Evolutionary conservation across 768 basidiomycete genomes (phyloP).

Genomic region (Psilocybe cyanescens): DNA sequence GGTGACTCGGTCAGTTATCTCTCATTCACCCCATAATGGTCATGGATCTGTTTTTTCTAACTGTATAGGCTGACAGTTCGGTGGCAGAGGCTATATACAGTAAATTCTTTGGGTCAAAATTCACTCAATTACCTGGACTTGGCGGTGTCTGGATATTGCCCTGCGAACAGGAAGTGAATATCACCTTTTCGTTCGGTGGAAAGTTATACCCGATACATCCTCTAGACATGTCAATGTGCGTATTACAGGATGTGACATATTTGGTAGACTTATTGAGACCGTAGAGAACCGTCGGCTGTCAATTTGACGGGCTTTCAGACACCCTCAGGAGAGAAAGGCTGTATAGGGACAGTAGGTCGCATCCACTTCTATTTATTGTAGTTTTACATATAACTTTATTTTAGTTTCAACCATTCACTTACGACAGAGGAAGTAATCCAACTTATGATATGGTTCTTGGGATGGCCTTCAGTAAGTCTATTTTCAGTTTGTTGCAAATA

Average conservation of each 20-base stretch:
- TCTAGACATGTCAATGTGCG: conserved; percentile 59
- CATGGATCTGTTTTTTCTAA: neutral
- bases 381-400: neutral
- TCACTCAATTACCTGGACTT: conserved; percentile 37
- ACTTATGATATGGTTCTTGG: conserved; percentile 71
- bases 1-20: conserved; percentile 47
- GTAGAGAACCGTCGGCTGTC: conserved; percentile 34
- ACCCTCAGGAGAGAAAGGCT: conserved; percentile 33
- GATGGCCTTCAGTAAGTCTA: conserved; percentile 67
- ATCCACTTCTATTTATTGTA: neutral
- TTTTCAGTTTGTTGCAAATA: conserved; percentile 1
- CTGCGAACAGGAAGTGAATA: conserved; percentile 64
- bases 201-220: conserved; percentile 65
- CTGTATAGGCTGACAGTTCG: conserved; percentile 29
- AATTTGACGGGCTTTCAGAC: conserved; percentile 35
- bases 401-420: conserved; percentile 74
- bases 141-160: conserved; percentile 64
- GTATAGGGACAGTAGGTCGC: conserved; percentile 44
- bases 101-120: conserved; percentile 54
- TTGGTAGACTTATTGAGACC: neutral
- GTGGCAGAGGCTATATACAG: conserved; percentile 68
- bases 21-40: neutral
- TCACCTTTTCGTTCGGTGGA: conserved; percentile 67
- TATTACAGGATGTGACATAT: neutral
- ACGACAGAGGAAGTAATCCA: conserved; percentile 40